Conservation (phyloP, 164 flowering plant genomes). For the Sedum album region DNA sequence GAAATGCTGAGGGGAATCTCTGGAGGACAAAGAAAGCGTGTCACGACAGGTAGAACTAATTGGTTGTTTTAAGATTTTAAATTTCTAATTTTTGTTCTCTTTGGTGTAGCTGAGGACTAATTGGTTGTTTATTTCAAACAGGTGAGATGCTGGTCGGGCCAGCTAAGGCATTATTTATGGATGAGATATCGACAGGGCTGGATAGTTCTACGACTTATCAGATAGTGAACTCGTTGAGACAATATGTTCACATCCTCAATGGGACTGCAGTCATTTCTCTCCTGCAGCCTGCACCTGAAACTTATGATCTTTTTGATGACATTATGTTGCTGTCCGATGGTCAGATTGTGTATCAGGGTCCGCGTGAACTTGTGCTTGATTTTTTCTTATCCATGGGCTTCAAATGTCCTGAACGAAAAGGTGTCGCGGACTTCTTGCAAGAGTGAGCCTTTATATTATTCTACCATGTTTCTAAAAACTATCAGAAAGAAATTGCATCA, state of each 20-base stretch:
- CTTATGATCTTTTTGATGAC: constrained; percentile 32
- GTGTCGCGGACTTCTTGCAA: constrained; percentile 28
- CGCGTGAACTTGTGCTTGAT: constrained; percentile 26
- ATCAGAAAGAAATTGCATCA: background rate
- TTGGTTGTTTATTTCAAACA: background rate
- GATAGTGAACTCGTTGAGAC: constrained; percentile 27
- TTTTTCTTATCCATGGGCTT: constrained; percentile 30
- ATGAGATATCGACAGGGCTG: constrained; percentile 34
- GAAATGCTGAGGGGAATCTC: constrained; percentile 30
- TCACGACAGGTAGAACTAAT: constrained; percentile 16
- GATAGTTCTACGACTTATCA: constrained; percentile 32
- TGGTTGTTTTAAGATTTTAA: too few relatives aligned
- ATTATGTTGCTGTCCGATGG: constrained; percentile 31
- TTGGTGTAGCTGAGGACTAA: background rate
- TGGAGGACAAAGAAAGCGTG: constrained; percentile 30
- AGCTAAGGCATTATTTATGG: constrained; percentile 28
- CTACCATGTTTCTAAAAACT: background rate
- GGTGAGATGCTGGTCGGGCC: constrained; percentile 38
- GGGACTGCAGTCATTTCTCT: constrained; percentile 27
- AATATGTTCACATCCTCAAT: constrained; percentile 22
- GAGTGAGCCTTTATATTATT: constrained; percentile 6
- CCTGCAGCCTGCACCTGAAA: constrained; percentile 37
- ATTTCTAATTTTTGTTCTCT: background rate
- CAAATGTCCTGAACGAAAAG: constrained; percentile 31
- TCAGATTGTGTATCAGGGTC: constrained; percentile 29